Base-by-base conservation (phyloP, 2,329 filamentous ascomycete species). In the Aspergillus sclerotialis region DNA sequence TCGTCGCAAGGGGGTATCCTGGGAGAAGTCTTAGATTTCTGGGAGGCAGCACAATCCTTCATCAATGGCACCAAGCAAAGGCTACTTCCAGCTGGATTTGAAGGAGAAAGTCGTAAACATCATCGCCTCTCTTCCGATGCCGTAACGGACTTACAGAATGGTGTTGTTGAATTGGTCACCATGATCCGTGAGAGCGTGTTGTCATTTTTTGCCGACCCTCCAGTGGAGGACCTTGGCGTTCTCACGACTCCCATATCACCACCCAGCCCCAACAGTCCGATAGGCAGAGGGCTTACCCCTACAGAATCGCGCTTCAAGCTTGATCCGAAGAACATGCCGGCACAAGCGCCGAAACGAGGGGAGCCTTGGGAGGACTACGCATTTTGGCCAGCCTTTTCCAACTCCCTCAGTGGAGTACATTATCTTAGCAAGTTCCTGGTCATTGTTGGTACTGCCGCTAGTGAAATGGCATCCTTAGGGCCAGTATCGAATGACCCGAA, bases 301-400 rank as follows among this genome's bases (percentile, higher is more conserved):
- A 65, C 67, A 35, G 83, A 86, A 46, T 80, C 82, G 29, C 77
- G 84, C 2, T 90, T 94, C 61, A 83, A 80, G 36, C 78, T 94
- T 39, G 87, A 94, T 52, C 71, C 78, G 0, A 82, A 76, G 52
- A 88, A 84, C 42, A 68, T 85, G 2, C 89, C 87, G 2, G 78
- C 80, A 8, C 80, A 82, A 1, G 86, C 84, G 0, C 85, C 87
- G 0, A 84, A 74, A 47, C 76, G 76, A 28, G 90, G 89, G 5
- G 87, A 94, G 49, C 68, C 81, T 0, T 96, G 88, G 87, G 92
- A 96, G 54, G 83, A 90, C 64, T 78, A 92, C 59, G 90, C 89
- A 0, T 98, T 96, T 61, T 96, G 90, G 89, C 89, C 90, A 4
- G 92, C 90, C 0, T 82, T 84, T 64, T 84, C 88, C 2, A 96